Conservation (phyloP, 2,329 filamentous ascomycete species). For the Hymenoscyphus fraxineus region DNA sequence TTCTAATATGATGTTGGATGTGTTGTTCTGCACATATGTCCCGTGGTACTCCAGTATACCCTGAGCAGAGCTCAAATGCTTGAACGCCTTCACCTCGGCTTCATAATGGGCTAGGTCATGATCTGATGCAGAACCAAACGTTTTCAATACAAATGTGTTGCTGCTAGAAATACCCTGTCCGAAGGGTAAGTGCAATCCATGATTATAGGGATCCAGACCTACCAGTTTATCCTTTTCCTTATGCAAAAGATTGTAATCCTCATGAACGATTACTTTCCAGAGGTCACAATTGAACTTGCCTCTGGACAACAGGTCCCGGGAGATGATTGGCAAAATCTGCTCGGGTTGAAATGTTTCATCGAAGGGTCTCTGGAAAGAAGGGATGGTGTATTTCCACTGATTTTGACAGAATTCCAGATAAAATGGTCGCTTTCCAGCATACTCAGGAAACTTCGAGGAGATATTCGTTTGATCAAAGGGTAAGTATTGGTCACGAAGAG, state of each 20-base stretch:
- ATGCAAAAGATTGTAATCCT: background rate
- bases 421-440: constrained; percentile 17
- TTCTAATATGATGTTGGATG: constrained; percentile 36
- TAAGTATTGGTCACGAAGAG: constrained; percentile 20
- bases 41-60: constrained; percentile 32
- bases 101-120: background rate
- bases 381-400: constrained; percentile 32
- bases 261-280: background rate
- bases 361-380: constrained; percentile 22
- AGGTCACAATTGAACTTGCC: background rate
- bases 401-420: constrained; percentile 29
- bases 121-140: background rate
- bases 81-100: background rate
- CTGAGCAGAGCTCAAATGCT: background rate
- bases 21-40: constrained; percentile 27
- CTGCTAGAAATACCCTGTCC: background rate
- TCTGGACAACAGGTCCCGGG: constrained; percentile 1
- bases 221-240: background rate
- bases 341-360: constrained; percentile 23
- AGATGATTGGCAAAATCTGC: constrained; percentile 30
- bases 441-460: constrained; percentile 21
- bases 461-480: constrained; percentile 27
- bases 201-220: background rate
- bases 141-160: background rate
- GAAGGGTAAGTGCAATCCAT: background rate